A percentile compares a stretch with the other conserved stretches of the same genome.
phyloP scores from a whole-genome alignment of 306 rosid genomes.

The Lathyrus aphaca region DNA sequence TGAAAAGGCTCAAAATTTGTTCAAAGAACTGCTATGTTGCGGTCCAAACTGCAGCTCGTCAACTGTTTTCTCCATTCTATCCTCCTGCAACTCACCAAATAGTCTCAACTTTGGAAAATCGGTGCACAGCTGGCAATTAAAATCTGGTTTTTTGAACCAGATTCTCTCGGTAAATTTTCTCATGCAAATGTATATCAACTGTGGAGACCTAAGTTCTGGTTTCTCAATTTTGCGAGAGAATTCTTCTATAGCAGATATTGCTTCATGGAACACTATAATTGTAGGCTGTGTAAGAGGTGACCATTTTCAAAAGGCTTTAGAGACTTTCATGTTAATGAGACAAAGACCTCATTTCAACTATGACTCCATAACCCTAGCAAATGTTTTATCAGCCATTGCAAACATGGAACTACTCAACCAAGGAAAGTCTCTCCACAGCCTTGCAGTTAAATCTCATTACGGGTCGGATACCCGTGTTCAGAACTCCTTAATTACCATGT shows the following conservation, averaged over 20 bases:
- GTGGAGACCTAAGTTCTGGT: conserved; percentile 49
- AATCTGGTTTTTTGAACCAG: conserved; percentile 53
- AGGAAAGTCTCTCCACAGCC: conserved; percentile 57
- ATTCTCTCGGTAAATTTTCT: conserved; percentile 50
- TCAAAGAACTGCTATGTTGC: conserved; percentile 43
- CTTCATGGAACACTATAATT: conserved; percentile 62
- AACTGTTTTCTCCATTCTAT: conserved; percentile 50
- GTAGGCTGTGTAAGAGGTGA: conserved; percentile 47
- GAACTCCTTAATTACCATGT: conserved; percentile 63
- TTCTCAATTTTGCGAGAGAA: conserved; percentile 54
- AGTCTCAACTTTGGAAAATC: conserved; percentile 55
- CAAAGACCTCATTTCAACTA: conserved; percentile 38
- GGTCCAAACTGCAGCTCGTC: conserved; percentile 45
- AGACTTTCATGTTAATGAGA: conserved; percentile 51
- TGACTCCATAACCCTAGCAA: conserved; percentile 59
- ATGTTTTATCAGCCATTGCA: conserved; percentile 59
- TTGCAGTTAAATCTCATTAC: conserved; percentile 45
- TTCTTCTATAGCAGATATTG: conserved; percentile 39
- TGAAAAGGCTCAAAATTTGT: conserved; percentile 52
- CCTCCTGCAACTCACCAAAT: conserved; percentile 52
- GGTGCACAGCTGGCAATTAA: conserved; percentile 64
- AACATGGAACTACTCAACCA: conserved; percentile 46
- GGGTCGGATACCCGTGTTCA: conserved; percentile 54
- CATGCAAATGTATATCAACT: conserved; percentile 57
- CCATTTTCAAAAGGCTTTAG: conserved; percentile 47